Conservation (phyloP, 2,329 filamentous ascomycete species). For the Fusarium redolens region DNA sequence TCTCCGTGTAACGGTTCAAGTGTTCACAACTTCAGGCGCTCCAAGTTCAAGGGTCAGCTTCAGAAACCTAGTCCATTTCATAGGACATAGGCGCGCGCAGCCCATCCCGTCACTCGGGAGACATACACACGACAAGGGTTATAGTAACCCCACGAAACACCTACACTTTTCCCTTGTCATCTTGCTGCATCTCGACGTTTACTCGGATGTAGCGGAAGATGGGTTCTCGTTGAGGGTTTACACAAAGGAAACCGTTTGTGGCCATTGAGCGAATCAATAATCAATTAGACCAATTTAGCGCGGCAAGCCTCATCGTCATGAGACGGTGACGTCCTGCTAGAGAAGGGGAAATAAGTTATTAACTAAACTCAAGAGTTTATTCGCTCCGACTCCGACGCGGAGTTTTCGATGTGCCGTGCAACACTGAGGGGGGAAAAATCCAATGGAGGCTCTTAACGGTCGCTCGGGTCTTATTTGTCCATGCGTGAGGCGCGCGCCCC, state of each 20-base stretch:
- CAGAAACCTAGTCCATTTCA: slow-evolving; percentile 10
- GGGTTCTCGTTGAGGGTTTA: slow-evolving; percentile 11
- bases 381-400: slow-evolving; percentile 33
- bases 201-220: slow-evolving; percentile 38
- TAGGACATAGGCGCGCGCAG: slow-evolving; percentile 26
- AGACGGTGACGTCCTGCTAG: slow-evolving; percentile 29
- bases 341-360: background rate
- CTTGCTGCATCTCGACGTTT: background rate
- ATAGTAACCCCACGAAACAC: slow-evolving; percentile 28
- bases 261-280: slow-evolving; percentile 18
- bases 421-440: background rate
- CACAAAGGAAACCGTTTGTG: slow-evolving; percentile 19
- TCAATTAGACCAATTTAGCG: slow-evolving; percentile 10
- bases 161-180: slow-evolving; percentile 2
- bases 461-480: slow-evolving; percentile 22
- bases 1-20: slow-evolving; percentile 28
- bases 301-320: slow-evolving; percentile 35
- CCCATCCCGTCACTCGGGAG: slow-evolving; percentile 18
- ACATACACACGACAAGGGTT: slow-evolving; percentile 11
- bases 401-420: slow-evolving; percentile 1
- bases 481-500: slow-evolving; percentile 21
- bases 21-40: background rate
- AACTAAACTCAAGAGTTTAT: slow-evolving; percentile 9
- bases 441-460: slow-evolving; percentile 21
- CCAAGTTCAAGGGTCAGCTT: slow-evolving; percentile 27